Percentiles rank a stretch among this genome's conserved stretches.
phyloP scores from a whole-genome alignment of 208 protist species.

The Acanthamoeba healyi region DNA sequence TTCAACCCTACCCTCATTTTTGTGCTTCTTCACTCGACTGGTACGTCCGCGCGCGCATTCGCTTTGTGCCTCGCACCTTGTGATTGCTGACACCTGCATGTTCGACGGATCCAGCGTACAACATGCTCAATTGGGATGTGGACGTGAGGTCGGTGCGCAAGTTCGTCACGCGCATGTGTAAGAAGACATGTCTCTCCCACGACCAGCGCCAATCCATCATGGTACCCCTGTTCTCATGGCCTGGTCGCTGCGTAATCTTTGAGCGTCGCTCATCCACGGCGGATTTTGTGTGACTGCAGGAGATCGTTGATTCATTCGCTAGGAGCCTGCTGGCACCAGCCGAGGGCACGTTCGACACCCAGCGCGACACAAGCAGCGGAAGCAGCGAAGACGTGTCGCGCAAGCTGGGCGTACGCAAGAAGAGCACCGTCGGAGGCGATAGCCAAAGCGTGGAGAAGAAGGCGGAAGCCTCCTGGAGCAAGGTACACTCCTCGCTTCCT shows the following conservation, averaged over 20 bases:
- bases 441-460: not conserved
- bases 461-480: not conserved
- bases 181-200: constrained; percentile 62
- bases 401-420: constrained; percentile 44
- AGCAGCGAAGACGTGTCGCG: constrained; percentile 17
- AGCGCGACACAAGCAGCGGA: not conserved
- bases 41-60: not conserved
- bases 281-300: not conserved
- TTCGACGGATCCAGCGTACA: constrained; percentile 3
- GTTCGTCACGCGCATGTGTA: constrained; percentile 63
- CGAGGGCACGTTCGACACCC: constrained; percentile 41
- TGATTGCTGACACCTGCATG: not conserved
- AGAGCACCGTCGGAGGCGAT: not conserved
- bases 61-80: no score
- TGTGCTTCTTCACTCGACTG: constrained; percentile 57
- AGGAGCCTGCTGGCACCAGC: constrained; percentile 61
- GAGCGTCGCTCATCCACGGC: not conserved
- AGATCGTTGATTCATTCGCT: constrained; percentile 68
- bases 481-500: not conserved
- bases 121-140: constrained; percentile 74
- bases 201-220: constrained; percentile 69
- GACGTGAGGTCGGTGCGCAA: constrained; percentile 62
- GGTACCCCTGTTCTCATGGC: not conserved
- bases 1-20: constrained; percentile 72
- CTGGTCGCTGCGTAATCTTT: not conserved